Conservation (phyloP, 164 flowering plant species). For the Umbellularia californica region DNA sequence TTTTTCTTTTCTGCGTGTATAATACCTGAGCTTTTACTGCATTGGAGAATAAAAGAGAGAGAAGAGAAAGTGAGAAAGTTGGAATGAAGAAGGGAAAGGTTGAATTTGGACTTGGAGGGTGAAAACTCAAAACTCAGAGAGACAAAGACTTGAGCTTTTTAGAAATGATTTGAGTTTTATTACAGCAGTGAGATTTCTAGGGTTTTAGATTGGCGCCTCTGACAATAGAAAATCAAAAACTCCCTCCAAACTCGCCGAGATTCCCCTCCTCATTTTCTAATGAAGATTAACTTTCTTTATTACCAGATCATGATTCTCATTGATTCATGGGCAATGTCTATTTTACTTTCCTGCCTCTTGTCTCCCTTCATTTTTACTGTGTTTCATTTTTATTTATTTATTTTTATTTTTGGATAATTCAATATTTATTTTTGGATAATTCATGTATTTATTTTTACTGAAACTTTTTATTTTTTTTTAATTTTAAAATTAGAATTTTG, state of each 20-base stretch:
- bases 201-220: slow-evolving; percentile 15
- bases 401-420: not conserved
- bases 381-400: not conserved
- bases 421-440: not conserved
- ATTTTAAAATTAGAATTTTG: not conserved
- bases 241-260: slow-evolving; percentile 27
- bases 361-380: not conserved
- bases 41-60: not conserved
- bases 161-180: slow-evolving; percentile 9
- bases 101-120: not conserved
- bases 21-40: slow-evolving; percentile 3
- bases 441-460: not conserved
- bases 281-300: not conserved
- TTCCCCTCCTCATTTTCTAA: not conserved
- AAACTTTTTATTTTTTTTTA: not conserved
- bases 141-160: not conserved
- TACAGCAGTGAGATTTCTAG: slow-evolving; percentile 4
- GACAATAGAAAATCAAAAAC: slow-evolving; percentile 21
- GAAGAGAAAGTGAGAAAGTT: not conserved
- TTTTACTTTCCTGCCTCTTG: not conserved
- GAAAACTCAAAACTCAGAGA: not conserved
- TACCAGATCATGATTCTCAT: not conserved
- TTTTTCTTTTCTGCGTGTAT: not conserved
- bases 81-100: not conserved
- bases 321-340: not conserved